A percentile compares a stretch with the other conserved stretches of the same genome.
Conservation (phyloP, 192 early-diverging fungal genomes). For the Coemansia sp. region DNA sequence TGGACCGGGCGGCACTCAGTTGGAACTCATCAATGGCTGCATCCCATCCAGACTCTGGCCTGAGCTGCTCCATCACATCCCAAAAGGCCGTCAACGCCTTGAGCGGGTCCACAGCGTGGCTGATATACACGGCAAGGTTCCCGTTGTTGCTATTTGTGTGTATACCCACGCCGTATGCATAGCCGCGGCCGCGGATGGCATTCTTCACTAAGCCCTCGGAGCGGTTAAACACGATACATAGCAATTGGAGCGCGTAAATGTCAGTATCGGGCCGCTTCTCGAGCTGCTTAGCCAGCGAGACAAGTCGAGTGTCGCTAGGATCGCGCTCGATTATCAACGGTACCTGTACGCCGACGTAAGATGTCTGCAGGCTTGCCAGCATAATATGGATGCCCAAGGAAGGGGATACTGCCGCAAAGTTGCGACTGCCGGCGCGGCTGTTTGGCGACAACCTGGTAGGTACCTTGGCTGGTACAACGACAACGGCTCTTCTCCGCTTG, state of each 20-base stretch:
- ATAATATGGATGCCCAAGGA: constrained; percentile 37
- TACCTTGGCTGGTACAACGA: not conserved
- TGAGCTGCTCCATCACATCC: constrained; percentile 30
- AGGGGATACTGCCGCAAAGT: constrained; percentile 18
- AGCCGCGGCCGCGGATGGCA: constrained; percentile 73
- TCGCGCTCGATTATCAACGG: constrained; percentile 12
- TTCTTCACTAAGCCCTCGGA: constrained; percentile 81
- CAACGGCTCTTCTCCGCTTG: constrained; percentile 23
- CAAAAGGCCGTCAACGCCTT: constrained; percentile 44
- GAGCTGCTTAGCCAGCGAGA: constrained; percentile 27
- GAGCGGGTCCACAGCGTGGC: constrained; percentile 42
- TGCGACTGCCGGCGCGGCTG: constrained; percentile 16
- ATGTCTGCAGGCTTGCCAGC: constrained; percentile 32
- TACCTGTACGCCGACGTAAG: constrained; percentile 44
- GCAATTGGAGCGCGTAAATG: constrained; percentile 26
- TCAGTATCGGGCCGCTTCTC: constrained; percentile 31
- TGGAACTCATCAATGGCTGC: constrained; percentile 40
- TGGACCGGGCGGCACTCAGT: constrained; percentile 39
- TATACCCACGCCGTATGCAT: constrained; percentile 67
- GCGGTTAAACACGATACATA: constrained; percentile 70
- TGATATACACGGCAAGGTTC: constrained; percentile 44
- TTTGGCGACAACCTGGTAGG: not conserved
- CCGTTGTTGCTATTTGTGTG: constrained; percentile 29
- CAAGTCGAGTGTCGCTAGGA: not conserved
- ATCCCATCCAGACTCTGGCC: constrained; percentile 26